A percentile compares a stretch with the other conserved stretches of the same genome.
These are phyloP conservation scores for Eimeria tenella DNA, from an alignment of 169 alveolate genomes.

Conservation along the genomic window DNA sequence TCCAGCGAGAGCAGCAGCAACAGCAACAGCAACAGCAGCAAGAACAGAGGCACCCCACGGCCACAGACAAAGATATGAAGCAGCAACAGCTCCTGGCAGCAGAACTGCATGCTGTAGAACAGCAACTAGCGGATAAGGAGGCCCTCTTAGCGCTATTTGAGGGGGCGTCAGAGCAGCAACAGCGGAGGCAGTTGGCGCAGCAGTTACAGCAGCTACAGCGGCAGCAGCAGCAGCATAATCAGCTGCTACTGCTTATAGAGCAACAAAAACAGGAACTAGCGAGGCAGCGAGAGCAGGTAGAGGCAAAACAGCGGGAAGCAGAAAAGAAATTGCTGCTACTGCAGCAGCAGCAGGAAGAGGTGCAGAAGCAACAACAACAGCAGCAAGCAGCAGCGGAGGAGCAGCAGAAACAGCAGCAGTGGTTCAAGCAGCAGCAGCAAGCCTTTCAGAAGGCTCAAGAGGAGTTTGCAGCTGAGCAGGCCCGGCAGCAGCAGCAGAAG, in stretches of 20 bases:
- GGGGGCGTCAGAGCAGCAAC: conserved; percentile 35
- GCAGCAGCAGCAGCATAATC: conserved; percentile 19
- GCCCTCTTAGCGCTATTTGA: conserved; percentile 33
- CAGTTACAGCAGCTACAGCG: conserved; percentile 44
- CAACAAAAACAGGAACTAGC: conserved; percentile 38
- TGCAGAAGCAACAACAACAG: conserved; percentile 25
- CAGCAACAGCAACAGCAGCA: neutral
- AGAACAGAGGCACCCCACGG: neutral
- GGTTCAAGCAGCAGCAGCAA: conserved; percentile 6
- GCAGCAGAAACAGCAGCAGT: conserved; percentile 17
- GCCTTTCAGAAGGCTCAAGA: conserved; percentile 3
- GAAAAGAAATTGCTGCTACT: neutral
- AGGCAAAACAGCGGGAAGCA: neutral
- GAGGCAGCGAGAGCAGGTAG: neutral
- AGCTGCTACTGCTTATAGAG: conserved; percentile 44
- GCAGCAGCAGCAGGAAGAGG: conserved; percentile 31
- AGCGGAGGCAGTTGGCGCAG: neutral
- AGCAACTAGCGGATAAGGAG: conserved; percentile 45
- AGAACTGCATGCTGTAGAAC: conserved; percentile 30
- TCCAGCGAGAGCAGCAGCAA: conserved; percentile 21
- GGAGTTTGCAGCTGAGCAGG: conserved; percentile 9
- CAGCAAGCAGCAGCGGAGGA: conserved; percentile 55
- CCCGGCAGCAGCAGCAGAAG: conserved; percentile 29
- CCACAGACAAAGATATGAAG: neutral
- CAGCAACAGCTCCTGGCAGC: conserved; percentile 36